Base-by-base conservation (phyloP, 805 yeast species). In the Debaryomyces prosopidis region DNA sequence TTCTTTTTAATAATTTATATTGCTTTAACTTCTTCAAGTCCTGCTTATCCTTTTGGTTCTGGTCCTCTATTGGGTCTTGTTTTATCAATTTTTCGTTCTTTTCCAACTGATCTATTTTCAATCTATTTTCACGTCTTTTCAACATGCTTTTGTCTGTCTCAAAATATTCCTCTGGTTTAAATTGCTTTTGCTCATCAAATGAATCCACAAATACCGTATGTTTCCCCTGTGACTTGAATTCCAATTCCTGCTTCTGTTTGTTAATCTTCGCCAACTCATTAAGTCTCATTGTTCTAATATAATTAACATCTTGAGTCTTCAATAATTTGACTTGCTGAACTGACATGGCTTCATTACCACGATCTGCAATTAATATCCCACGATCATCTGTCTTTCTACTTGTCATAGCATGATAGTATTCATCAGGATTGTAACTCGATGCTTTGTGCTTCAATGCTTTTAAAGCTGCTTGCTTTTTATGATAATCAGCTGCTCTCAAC, bases 351-450 rank as follows among this genome's bases (percentile, higher is more conserved):
- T 80, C 86, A 19, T 73, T 77, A 15, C 80, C 86, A 49, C 96
- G 75, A 17, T 87, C 88, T 1, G 82, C 70, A 9, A 86, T 63
- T 40, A 86, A 58, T 7, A 87, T 75, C 1, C 97, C 97, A 9
- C 77, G 71, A 2, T 74, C 68, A 51, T 89, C 96, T 4, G 94
- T 82, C 56, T 75, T 77, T 48, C 75, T 73, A 11, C 77, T 73
- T 27, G 84, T 80, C 99, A 94, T 94, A 16, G 89, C 94, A 79
- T 89, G 96, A 66, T 92, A 90, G 70, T 87, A 94, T 66, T 94
- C 99, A 76, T 94, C 99, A 12, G 95, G 96, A 62, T 94, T 94
- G 55, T 89, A 78, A 37, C 76, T 75, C 31, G 76, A 70, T 1
- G 87, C 95, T 61, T 89, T 92, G 35, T 75, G 73, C 53, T 87